Evolutionary conservation across 306 rosid species (phyloP).

Genomic region (Benincasa hispida): DNA sequence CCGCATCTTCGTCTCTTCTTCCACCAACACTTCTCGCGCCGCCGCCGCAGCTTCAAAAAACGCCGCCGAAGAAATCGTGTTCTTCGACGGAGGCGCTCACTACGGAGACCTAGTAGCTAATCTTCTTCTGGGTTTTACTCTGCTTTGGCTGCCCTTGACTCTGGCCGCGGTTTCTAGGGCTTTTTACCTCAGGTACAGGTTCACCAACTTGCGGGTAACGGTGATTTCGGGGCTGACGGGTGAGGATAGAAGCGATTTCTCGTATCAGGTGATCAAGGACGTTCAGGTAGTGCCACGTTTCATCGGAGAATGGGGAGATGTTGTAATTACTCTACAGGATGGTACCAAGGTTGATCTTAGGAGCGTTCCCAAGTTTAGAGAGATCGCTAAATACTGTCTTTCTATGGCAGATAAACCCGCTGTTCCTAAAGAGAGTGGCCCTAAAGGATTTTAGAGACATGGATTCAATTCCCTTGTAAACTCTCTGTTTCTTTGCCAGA

Average conservation of each 20-base stretch:
- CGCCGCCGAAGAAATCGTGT: slow-evolving; percentile 43
- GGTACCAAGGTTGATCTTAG: slow-evolving; percentile 82
- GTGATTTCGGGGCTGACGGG: slow-evolving; percentile 86
- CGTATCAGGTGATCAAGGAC: slow-evolving; percentile 60
- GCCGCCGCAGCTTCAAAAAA: slow-evolving; percentile 11
- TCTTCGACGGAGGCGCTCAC: slow-evolving; percentile 98
- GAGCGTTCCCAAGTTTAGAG: slow-evolving; percentile 79
- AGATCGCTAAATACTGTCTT: slow-evolving; percentile 68
- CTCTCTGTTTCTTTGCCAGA: background rate
- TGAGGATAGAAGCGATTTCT: slow-evolving; percentile 72
- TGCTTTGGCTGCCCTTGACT: slow-evolving; percentile 73
- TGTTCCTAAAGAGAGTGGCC: slow-evolving; percentile 21
- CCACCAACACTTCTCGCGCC: slow-evolving; percentile 43
- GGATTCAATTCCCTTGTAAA: background rate
- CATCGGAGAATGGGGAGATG: slow-evolving; percentile 93
- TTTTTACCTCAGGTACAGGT: slow-evolving; percentile 62
- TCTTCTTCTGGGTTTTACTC: slow-evolving; percentile 70
- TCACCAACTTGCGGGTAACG: slow-evolving; percentile 74
- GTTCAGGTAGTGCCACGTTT: slow-evolving; percentile 90
- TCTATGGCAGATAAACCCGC: slow-evolving; percentile 41
- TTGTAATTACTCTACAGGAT: slow-evolving; percentile 67
- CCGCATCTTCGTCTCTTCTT: slow-evolving; percentile 60
- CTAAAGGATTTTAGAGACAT: slow-evolving; percentile 43
- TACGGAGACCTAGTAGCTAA: slow-evolving; percentile 69
- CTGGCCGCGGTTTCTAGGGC: slow-evolving; percentile 78